A percentile compares a stretch with the other conserved stretches of the same genome.
Evolutionary conservation across 1,139 yeast genomes (phyloP).

Genomic region (Yamadazyma aaseri): DNA sequence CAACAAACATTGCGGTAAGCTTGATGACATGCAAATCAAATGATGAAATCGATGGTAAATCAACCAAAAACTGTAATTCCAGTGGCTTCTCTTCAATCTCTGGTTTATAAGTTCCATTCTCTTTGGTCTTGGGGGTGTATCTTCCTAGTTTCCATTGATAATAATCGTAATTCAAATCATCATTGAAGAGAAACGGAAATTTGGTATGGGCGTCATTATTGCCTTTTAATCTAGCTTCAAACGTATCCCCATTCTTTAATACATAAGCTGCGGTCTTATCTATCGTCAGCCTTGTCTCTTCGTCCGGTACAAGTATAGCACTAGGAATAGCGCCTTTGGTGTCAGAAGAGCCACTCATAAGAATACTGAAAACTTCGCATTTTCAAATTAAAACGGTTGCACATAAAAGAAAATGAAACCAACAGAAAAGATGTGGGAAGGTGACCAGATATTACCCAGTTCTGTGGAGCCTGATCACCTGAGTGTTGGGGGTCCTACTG

Average conservation of each 20-base stretch:
- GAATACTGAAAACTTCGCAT: background rate
- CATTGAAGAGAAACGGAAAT: conserved; percentile 59
- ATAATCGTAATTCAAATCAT: conserved; percentile 56
- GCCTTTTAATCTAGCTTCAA: conserved; percentile 58
- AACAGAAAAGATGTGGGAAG: too few species aligned
- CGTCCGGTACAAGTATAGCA: conserved; percentile 55
- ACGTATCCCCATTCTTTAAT: conserved; percentile 60
- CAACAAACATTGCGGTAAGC: conserved; percentile 68
- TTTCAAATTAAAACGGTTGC: too few species aligned
- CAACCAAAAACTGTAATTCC: conserved; percentile 46
- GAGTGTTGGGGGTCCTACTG: too few species aligned
- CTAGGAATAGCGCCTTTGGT: conserved; percentile 31
- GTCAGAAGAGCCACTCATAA: too few species aligned
- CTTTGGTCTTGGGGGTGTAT: background rate
- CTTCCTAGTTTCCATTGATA: conserved; percentile 44
- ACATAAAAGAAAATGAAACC: too few species aligned
- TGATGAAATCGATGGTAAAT: conserved; percentile 56
- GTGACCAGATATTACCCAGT: too few species aligned
- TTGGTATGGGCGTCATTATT: conserved; percentile 47
- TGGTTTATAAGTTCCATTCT: background rate
- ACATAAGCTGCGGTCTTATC: conserved; percentile 76
- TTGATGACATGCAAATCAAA: conserved; percentile 70
- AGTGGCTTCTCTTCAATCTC: conserved; percentile 1
- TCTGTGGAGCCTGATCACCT: too few species aligned
- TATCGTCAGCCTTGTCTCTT: conserved; percentile 54